A percentile compares a stretch with the other conserved stretches of the same genome.
These are phyloP conservation scores for Saccharomyces hybrid DNA, from an alignment of 1,139 yeast species.

Conservation along the genomic window DNA sequence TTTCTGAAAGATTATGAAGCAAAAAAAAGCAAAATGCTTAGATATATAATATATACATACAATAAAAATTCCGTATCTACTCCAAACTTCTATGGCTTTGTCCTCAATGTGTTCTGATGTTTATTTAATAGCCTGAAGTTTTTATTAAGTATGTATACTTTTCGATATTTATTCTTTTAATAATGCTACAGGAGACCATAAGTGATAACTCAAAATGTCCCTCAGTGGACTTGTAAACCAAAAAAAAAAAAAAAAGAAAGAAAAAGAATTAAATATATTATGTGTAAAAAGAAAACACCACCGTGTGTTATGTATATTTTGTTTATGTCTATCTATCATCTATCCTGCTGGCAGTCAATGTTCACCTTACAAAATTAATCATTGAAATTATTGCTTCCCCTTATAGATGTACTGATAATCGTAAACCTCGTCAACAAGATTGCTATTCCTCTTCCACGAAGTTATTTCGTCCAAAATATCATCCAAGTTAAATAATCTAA, in stretches of 20 bases:
- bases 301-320: background rate
- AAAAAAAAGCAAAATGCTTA: background rate
- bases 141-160: background rate
- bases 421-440: conserved; percentile 26
- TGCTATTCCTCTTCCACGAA: conserved; percentile 48
- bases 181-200: background rate
- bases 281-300: background rate
- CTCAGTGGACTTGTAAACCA: background rate
- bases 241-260: background rate
- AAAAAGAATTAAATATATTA: background rate
- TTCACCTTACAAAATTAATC: background rate
- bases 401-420: conserved; percentile 28
- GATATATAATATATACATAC: background rate
- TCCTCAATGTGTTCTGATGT: background rate
- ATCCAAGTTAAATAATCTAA: conserved; percentile 42
- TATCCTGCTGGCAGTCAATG: background rate
- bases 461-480: conserved; percentile 35
- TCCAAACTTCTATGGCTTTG: too few relatives aligned
- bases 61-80: background rate
- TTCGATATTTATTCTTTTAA: background rate
- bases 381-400: conserved; percentile 1
- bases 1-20: background rate
- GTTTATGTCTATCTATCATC: conserved; percentile 1
- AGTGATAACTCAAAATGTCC: background rate
- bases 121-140: background rate